Evolutionary conservation across 2,329 filamentous ascomycete genomes (phyloP), one percentile per base, ranked within the genome.

Genomic region (Xylariomycetidae sp.): DNA sequence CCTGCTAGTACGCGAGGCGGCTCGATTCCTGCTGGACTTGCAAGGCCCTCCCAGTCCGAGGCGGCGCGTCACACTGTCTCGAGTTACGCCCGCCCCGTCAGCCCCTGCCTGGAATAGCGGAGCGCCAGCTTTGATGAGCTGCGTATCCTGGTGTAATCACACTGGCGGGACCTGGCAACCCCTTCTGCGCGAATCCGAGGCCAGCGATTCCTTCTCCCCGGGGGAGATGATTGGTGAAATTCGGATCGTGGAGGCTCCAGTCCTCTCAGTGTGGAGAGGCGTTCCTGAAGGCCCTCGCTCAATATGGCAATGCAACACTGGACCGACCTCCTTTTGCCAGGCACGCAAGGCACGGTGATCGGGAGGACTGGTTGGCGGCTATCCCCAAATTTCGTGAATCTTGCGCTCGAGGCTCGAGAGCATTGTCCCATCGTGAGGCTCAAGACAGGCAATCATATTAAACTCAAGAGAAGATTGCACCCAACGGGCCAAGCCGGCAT

Each of bases 11-110:
- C 46, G 41, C 42, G 34, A 35, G 41, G 44, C 44, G 37, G 42
- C 44, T 47, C 42, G 42, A 48, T 48, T 40, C 43, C 49, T 37
- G 19, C n/a, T n/a, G n/a, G n/a, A n/a, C n/a, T n/a, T n/a, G n/a
- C n/a, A n/a, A 43, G 44, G 43, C 40, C 44, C 42, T 39, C 43
- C 38, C 43, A 42, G 43, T 46, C 24, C 37, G 30, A 23, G 25
- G 15, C 25, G 17, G 15, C 14, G 19, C 26, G 32, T 28, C 31
- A 32, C 31, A 38, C 32, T 39, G 37, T 39, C 28, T 25, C 30
- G 33, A 32, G 38, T 35, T 31, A 32, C 19, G 25, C 34, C 34
- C 19, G 18, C 19, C 27, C 17, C 15, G 19, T 13, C 29, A n/a
- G 29, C 26, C 29, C 30, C 35, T 20, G 32, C 22, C 37, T 31